Evolutionary conservation across 768 basidiomycete genomes (phyloP).

Genomic region (Leccinum uliginosum): DNA sequence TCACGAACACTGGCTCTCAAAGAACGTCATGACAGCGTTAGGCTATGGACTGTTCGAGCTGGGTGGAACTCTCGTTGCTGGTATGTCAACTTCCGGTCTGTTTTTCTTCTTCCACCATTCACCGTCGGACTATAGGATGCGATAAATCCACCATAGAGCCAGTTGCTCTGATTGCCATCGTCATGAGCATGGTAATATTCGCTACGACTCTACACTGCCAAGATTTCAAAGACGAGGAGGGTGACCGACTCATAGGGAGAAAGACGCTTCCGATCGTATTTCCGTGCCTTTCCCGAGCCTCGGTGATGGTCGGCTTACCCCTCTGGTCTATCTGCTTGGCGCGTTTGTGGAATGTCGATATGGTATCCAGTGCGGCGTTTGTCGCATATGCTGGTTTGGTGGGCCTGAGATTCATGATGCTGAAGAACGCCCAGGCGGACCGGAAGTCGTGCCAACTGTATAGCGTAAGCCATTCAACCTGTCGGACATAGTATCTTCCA

Average conservation of each 20-base stretch:
- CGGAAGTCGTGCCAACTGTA: slow-evolving; percentile 28
- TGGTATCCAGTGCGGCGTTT: slow-evolving; percentile 24
- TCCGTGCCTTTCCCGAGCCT: slow-evolving; percentile 29
- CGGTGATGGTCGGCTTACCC: slow-evolving; percentile 26
- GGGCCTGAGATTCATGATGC: slow-evolving; percentile 25
- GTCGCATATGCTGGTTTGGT: slow-evolving; percentile 23
- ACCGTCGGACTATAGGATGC: slow-evolving; percentile 18
- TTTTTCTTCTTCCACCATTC: not conserved
- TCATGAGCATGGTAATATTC: slow-evolving; percentile 31
- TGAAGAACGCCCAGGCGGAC: slow-evolving; percentile 21
- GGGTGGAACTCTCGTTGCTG: slow-evolving; percentile 35
- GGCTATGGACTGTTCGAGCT: slow-evolving; percentile 37
- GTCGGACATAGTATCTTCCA: not conserved
- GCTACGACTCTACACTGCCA: slow-evolving; percentile 34
- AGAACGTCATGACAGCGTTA: slow-evolving; percentile 34
- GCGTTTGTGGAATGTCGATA: slow-evolving; percentile 25
- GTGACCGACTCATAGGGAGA: slow-evolving; percentile 37
- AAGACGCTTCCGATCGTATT: slow-evolving; percentile 42
- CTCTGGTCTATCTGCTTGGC: slow-evolving; percentile 29
- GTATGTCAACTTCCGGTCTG: slow-evolving; percentile 17
- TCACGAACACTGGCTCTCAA: slow-evolving; percentile 29
- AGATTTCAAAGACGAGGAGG: slow-evolving; percentile 40
- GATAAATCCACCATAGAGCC: slow-evolving; percentile 23
- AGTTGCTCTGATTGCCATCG: slow-evolving; percentile 26
- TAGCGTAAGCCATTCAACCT: slow-evolving; percentile 20